A percentile compares a stretch with the other conserved stretches of the same genome.
Conservation (phyloP, 345 rosid species). For the Euphorbia lathyris region DNA sequence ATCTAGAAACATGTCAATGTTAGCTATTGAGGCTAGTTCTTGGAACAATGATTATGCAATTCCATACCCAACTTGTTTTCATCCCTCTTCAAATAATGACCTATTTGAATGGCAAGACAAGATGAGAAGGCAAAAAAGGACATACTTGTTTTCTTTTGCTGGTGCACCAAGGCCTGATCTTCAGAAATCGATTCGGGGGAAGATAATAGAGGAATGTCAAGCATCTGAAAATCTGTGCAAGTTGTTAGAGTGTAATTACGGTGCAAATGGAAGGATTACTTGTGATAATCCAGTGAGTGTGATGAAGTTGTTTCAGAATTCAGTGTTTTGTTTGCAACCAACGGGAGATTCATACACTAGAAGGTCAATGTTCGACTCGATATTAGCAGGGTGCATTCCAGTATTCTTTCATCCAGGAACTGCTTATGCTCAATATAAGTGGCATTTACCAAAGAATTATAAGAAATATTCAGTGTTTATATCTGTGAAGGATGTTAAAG, state of each 20-base stretch:
- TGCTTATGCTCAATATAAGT: constrained; percentile 26
- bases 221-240: constrained; percentile 20
- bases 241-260: constrained; percentile 25
- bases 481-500: constrained; percentile 18
- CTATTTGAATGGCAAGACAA: constrained; percentile 23
- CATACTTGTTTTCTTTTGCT: constrained; percentile 27
- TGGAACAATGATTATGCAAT: constrained; percentile 35
- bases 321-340: constrained; percentile 30
- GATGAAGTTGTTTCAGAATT: constrained; percentile 26
- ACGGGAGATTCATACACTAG: constrained; percentile 29
- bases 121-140: constrained; percentile 21
- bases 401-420: constrained; percentile 28
- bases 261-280: constrained; percentile 16
- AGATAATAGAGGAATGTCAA: constrained; percentile 26
- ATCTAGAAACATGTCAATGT: constrained; percentile 30
- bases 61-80: constrained; percentile 33
- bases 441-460: constrained; percentile 27
- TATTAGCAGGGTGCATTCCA: constrained; percentile 29
- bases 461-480: constrained; percentile 21
- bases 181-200: constrained; percentile 18
- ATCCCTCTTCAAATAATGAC: constrained; percentile 19
- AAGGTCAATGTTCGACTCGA: constrained; percentile 23
- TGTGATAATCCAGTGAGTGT: constrained; percentile 27
- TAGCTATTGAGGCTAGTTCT: constrained; percentile 28
- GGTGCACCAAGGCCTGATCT: constrained; percentile 30